These are phyloP conservation scores for Prunus yedoensis DNA, from an alignment of 331 rosid species.

Conservation along the genomic window DNA sequence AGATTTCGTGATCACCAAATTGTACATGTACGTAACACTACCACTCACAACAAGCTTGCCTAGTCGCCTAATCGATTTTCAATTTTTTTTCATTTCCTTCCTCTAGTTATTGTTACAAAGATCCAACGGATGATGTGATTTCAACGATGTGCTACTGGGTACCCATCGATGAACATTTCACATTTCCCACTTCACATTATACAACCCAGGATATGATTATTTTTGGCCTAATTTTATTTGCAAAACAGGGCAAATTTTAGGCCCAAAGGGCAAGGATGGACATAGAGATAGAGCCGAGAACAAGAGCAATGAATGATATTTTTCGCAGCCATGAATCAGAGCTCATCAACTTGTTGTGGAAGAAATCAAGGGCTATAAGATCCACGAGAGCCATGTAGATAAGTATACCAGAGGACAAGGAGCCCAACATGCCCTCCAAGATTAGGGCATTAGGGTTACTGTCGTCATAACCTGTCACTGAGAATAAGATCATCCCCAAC, in stretches of 20 bases:
- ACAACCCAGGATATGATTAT: background rate
- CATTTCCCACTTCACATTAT: background rate
- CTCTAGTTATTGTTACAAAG: background rate
- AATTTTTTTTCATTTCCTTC: background rate
- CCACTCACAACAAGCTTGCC: background rate
- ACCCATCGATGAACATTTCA: background rate
- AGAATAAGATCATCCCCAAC: no score
- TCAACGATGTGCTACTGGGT: background rate
- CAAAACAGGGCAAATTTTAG: slow-evolving; percentile 26
- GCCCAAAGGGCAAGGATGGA: slow-evolving; percentile 93
- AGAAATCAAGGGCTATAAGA: no score
- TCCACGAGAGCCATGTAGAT: no score
- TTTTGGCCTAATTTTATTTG: background rate
- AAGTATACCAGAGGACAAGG: no score
- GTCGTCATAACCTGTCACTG: no score
- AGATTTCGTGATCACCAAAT: no score
- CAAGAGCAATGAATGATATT: no score
- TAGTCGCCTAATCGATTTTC: background rate
- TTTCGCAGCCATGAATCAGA: no score
- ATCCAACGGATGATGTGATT: background rate
- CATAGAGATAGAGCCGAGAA: slow-evolving; percentile 79
- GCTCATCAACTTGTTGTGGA: no score
- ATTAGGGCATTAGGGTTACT: no score
- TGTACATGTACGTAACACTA: no score
- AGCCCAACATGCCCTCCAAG: no score